phyloP scores from a whole-genome alignment of 2,329 filamentous ascomycete species.

The Rhynchosporium secalis region DNA sequence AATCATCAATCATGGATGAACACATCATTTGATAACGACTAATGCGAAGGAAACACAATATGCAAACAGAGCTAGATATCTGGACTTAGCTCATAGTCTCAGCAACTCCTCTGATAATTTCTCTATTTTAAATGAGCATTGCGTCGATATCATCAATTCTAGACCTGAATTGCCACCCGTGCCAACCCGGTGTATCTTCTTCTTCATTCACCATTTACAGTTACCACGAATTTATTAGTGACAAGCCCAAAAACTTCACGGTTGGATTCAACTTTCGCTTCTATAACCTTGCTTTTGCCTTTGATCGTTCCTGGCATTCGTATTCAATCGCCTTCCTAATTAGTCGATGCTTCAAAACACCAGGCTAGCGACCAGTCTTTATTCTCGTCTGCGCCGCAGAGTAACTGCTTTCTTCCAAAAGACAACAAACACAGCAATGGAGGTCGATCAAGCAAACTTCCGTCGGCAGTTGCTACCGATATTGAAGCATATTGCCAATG shows the following conservation, averaged over 20 bases:
- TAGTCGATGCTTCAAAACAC: constrained; percentile 3
- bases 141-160: background rate
- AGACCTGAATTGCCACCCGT: background rate
- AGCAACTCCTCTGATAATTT: background rate
- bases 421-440: constrained; percentile 46
- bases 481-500: constrained; percentile 56
- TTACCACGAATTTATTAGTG: no score
- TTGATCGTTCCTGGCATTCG: background rate
- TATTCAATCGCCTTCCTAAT: constrained; percentile 8
- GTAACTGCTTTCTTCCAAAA: constrained; percentile 1
- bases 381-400: background rate
- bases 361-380: background rate
- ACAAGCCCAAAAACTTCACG: no score
- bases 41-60: background rate
- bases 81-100: background rate
- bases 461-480: constrained; percentile 54
- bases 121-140: background rate
- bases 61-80: background rate
- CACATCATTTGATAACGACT: constrained; percentile 14
- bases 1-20: constrained; percentile 15
- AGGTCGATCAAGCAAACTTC: constrained; percentile 51
- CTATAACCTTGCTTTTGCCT: background rate
- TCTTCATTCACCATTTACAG: background rate
- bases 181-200: background rate
- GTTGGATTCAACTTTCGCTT: no score